Evolutionary conservation across 495 filamentous ascomycete species (phyloP).

Genomic region (Cercophora scortea): DNA sequence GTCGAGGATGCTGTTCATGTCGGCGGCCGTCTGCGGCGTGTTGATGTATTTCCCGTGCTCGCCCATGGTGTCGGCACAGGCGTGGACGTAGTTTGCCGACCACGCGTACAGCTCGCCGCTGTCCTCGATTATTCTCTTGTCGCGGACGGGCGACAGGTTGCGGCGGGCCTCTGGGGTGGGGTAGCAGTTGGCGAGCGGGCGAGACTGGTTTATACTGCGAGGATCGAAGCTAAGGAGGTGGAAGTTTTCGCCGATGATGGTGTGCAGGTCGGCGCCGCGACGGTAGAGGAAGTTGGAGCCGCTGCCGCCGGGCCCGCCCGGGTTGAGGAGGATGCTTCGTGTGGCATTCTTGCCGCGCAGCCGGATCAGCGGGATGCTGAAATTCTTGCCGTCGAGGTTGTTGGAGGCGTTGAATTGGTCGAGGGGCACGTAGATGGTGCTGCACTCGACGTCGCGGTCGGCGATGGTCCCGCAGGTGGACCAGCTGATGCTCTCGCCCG

Average conservation of each 20-base stretch:
- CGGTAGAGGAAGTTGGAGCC: constrained; percentile 29
- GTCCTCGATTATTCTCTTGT: constrained; percentile 19
- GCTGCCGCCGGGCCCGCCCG: constrained; percentile 37
- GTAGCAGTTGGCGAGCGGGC: constrained; percentile 31
- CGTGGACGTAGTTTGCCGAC: constrained; percentile 26
- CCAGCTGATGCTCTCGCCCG: constrained; percentile 31
- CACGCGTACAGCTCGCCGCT: constrained; percentile 35
- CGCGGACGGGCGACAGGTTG: constrained; percentile 17
- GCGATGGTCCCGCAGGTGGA: constrained; percentile 25
- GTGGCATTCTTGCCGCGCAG: constrained; percentile 30
- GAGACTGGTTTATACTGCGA: constrained; percentile 35
- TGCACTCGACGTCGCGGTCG: constrained; percentile 25
- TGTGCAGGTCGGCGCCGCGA: constrained; percentile 21
- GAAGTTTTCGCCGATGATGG: constrained; percentile 34
- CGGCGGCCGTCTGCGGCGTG: constrained; percentile 41
- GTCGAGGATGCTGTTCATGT: constrained; percentile 43
- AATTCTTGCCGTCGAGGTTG: constrained; percentile 19
- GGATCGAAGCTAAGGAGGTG: constrained; percentile 40
- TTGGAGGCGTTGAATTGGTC: constrained; percentile 33
- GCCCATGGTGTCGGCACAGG: constrained; percentile 36
- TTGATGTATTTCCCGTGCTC: constrained; percentile 33
- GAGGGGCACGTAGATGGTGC: constrained; percentile 33
- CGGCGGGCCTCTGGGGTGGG: constrained; percentile 18
- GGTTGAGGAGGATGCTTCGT: constrained; percentile 38
- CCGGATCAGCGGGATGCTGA: constrained; percentile 37